phyloP scores from a whole-genome alignment of 176 grass and related monocot genomes.

The Oryza rufipogon region DNA sequence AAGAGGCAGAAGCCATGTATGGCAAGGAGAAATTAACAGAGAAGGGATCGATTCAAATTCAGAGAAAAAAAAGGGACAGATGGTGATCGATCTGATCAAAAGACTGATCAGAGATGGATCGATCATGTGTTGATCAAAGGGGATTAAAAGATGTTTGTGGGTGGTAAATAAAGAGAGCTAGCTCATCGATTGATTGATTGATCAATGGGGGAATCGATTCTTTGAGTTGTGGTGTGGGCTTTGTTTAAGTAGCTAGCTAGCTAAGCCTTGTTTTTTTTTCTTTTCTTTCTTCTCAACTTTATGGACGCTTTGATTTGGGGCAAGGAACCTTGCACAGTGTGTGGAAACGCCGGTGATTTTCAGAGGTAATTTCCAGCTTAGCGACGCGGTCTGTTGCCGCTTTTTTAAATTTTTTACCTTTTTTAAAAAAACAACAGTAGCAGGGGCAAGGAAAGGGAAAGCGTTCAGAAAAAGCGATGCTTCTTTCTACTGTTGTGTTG shows the following conservation, averaged over 20 bases:
- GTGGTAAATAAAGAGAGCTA: constrained; percentile 27
- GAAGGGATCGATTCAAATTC: neutral
- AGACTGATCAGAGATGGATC: neutral
- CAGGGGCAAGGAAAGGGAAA: neutral
- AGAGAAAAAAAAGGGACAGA: neutral
- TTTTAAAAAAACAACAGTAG: neutral
- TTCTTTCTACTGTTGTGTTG: neutral
- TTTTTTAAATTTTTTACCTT: no score
- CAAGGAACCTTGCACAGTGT: constrained; percentile 39
- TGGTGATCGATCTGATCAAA: constrained; percentile 13
- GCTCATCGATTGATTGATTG: neutral
- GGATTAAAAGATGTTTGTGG: constrained; percentile 34
- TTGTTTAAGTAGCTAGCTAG: constrained; percentile 39
- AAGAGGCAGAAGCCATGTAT: neutral
- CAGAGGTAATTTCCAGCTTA: constrained; percentile 45
- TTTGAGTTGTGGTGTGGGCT: constrained; percentile 42
- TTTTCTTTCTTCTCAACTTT: neutral
- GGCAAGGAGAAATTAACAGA: neutral
- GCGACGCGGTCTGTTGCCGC: neutral
- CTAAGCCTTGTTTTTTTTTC: neutral
- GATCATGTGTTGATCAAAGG: constrained; percentile 47
- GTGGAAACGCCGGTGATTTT: neutral
- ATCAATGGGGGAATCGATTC: constrained; percentile 66
- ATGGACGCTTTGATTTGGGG: constrained; percentile 19
- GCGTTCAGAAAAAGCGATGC: neutral